These are phyloP conservation scores for Geosmithia flava DNA, from an alignment of 2,329 filamentous ascomycete species.

Conservation along the genomic window DNA sequence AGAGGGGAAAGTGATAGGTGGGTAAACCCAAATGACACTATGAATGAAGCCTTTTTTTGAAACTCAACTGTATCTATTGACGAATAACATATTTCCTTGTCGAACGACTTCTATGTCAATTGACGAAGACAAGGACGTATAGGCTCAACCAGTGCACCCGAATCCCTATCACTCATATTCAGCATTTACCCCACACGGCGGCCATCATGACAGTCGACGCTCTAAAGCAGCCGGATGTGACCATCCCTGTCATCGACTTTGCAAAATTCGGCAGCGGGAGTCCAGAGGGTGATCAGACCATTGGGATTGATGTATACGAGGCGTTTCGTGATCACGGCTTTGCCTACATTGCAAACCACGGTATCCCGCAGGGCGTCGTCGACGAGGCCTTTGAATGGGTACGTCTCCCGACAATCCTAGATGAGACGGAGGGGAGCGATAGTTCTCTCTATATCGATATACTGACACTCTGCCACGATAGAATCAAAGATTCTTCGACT, in stretches of 20 bases:
- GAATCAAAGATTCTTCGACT: conserved; percentile 14
- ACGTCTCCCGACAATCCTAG: background rate
- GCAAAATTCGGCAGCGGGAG: conserved; percentile 3
- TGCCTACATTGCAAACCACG: conserved; percentile 20
- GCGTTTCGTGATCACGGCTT: conserved; percentile 19
- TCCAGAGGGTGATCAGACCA: conserved; percentile 3
- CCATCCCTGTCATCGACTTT: conserved; percentile 11
- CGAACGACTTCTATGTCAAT: background rate
- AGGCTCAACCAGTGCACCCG: too few relatives aligned
- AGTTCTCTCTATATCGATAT: background rate
- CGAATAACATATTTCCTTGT: background rate
- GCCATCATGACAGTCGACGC: background rate
- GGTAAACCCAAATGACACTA: too few relatives aligned
- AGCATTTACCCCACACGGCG: background rate
- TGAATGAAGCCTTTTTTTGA: too few relatives aligned
- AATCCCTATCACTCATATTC: too few relatives aligned
- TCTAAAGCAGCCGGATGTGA: background rate
- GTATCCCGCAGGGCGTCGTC: conserved; percentile 18
- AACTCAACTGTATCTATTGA: too few relatives aligned
- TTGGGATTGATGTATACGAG: conserved; percentile 9
- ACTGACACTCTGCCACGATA: conserved; percentile 1
- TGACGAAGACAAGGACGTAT: background rate
- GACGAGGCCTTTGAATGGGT: conserved; percentile 24
- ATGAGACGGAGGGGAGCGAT: background rate
- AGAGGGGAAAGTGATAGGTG: too few relatives aligned